Evolutionary conservation across 768 basidiomycete genomes (phyloP), one percentile per base, ranked within the genome.

Genomic region (Boletellus emodensis): DNA sequence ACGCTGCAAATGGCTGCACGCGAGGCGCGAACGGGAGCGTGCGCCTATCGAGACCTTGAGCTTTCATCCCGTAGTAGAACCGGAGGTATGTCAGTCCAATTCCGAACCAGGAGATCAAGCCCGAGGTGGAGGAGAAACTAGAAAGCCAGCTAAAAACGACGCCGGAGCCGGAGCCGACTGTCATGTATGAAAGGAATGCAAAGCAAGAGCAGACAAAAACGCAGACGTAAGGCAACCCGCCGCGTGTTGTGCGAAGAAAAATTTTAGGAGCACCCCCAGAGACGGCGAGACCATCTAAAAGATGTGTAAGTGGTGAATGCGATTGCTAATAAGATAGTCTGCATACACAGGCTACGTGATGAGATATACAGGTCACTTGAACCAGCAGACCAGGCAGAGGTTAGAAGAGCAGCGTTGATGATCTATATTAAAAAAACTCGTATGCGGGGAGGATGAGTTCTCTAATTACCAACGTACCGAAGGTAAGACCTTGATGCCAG

Each of bases 401-500:
- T 74, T 36, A 81, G 56, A 45, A 81, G 64, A 36, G 61, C 65
- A 36, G 72, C 71, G n/a, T 73, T 72, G 52, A 72, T 70, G 6
- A 67, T 59, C 65, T 66, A 28, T 1, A 9, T 10, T n/a, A 0
- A 22, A 22, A 28, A 40, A 30, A 13, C 14, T 13, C n/a, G 15
- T 39, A 18, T 43, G 26, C 13, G 35, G 28, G 3, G 7, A 26
- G 15, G 24, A 28, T 3, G 9, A 9, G n/a, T 5, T 11, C 1
- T 11, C 44, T n/a, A 20, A 36, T 15, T 4, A 15, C 1, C 11
- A 18, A 53, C 72, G 17, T 52, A 73, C 77, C 36, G 72, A 73
- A 4, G 83, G 81, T 0, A 83, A 66, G n/a, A 68, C 74, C 44
- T 74, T 80, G 68, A 85, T 83, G 8, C 82, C 84, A 6, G 82